These are phyloP conservation scores for Fusarium mexicanum DNA, from an alignment of 2,329 filamentous ascomycete species.

Conservation along the genomic window DNA sequence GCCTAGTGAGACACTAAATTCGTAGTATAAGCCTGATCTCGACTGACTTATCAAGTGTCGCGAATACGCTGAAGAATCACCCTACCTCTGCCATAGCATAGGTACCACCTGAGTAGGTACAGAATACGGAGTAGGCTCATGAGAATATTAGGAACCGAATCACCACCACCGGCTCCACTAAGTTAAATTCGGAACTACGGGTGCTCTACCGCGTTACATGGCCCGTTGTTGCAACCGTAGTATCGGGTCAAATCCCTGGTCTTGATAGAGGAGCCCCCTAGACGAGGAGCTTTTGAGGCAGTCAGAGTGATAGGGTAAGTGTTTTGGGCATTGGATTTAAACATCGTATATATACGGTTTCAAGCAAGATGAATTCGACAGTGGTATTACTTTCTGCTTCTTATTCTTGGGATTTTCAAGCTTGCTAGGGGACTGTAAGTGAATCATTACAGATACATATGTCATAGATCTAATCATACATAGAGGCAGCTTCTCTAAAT, in stretches of 20 bases:
- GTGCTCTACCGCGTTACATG: not conserved
- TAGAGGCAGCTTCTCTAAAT: not conserved
- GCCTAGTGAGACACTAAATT: not conserved
- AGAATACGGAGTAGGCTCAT: not conserved
- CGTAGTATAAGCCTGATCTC: not conserved
- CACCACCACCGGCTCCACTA: not conserved
- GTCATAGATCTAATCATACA: not conserved
- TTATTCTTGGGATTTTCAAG: not conserved
- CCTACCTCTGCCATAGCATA: not conserved
- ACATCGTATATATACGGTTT: not conserved
- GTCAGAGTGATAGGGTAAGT: not conserved
- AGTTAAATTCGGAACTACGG: not conserved
- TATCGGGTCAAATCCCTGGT: not conserved
- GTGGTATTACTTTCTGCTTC: not conserved
- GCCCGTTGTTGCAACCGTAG: not conserved
- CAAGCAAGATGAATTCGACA: not conserved
- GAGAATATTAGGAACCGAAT: not conserved
- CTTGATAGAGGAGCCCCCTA: not conserved
- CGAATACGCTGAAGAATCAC: not conserved
- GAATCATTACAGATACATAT: not conserved
- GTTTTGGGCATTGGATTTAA: not conserved
- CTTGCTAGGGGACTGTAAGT: not conserved
- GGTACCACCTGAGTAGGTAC: not conserved
- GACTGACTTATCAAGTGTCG: not conserved
- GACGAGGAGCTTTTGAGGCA: not conserved